phyloP scores from a whole-genome alignment of 306 rosid genomes.

The Ormosia semicastrata region DNA sequence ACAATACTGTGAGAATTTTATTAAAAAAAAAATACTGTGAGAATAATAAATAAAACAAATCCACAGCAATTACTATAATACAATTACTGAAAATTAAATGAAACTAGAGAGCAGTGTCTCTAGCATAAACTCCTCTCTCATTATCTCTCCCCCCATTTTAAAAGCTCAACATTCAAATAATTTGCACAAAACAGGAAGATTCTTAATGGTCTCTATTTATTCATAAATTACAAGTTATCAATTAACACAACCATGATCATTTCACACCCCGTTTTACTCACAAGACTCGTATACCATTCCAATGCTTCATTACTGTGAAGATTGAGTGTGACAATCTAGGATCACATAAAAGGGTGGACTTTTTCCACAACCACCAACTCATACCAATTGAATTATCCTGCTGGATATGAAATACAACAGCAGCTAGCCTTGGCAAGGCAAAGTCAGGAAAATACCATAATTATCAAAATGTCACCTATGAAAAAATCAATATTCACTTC shows the following conservation, averaged over 20 bases:
- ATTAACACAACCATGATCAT: not conserved
- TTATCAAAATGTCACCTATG: not conserved
- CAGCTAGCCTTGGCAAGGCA: not conserved
- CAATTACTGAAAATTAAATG: not conserved
- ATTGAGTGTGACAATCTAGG: not conserved
- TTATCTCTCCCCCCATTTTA: not conserved
- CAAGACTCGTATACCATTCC: not conserved
- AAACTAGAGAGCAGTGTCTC: not conserved
- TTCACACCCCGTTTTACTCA: not conserved
- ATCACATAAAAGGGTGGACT: not conserved
- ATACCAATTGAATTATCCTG: not conserved
- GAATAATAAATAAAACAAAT: slow-evolving; percentile 18
- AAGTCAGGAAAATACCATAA: not conserved
- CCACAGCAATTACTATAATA: not conserved
- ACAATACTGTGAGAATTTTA: slow-evolving; percentile 10
- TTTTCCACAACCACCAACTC: not conserved
- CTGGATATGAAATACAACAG: not conserved
- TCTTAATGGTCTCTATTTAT: not conserved
- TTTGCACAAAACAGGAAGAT: not conserved
- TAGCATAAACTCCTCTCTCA: not conserved
- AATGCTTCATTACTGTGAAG: not conserved
- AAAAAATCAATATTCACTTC: not conserved
- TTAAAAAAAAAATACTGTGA: not conserved
- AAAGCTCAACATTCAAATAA: not conserved
- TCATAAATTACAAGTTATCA: slow-evolving; percentile 1